Evolutionary conservation across 805 yeast species (phyloP), one percentile per base, ranked within the genome.

Genomic region (Metschnikowia reukaufii): DNA sequence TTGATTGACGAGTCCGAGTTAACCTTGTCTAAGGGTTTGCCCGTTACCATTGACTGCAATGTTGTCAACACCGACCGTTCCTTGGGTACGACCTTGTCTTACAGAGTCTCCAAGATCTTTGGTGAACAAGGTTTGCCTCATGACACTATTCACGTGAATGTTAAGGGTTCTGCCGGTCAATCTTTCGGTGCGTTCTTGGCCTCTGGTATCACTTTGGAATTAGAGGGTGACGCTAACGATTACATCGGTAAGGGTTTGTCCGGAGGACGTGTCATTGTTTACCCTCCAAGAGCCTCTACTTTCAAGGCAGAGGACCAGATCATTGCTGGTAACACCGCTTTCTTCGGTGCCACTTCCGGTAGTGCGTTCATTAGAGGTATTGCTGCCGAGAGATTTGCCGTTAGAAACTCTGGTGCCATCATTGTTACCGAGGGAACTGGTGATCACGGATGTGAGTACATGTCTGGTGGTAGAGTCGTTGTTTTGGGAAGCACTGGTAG

Each of bases 391-490:
- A 84, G 99, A 70, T 92, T 92, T 67, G 96, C 96, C 16, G 99
- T 92, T 49, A 87, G 99, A 76, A 92, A 92, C 79, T 94, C 98
- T 25, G 99, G 99, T 69, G 98, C 98, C 36, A 86, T 86, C 46
- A 94, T 96, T 54, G 97, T 94, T 52, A 90, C 89, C 56, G 99
- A 92, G 71, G 97, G 96, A 63, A 84, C 88, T 54, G 99, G 99
- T 74, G 97, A 92, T 68, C 97, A 92, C 67, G 99, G 99, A 43
- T 92, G 97, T 74, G 99, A 92, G 73, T 92, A 92, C 73, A 92
- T 92, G 99, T 91, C 98, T 58, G 98, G 99, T 67, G 99, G 99
- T 66, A 83, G 98, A 61, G 96, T 94, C 52, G 89, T 92, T 63
- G 90, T 92, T 39, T 79, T 92, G 57, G 96, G 97, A 39, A 72